These are phyloP conservation scores for Rhodotorula sp. DNA, from an alignment of 1,284 basidiomycete genomes.

Conservation along the genomic window DNA sequence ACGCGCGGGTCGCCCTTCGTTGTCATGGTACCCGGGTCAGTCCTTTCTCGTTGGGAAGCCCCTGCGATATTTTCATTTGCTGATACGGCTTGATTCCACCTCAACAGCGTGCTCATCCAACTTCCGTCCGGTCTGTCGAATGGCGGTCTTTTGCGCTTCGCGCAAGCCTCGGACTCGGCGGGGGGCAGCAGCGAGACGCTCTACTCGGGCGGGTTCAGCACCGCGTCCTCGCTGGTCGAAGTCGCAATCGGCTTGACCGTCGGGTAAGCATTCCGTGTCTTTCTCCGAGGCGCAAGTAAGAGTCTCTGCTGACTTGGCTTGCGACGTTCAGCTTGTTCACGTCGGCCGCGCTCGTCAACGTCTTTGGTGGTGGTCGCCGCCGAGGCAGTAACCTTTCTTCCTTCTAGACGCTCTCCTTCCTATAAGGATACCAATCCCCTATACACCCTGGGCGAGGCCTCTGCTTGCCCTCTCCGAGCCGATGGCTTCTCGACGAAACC, in stretches of 20 bases:
- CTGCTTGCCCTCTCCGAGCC: not conserved
- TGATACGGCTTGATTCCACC: slow-evolving; percentile 30
- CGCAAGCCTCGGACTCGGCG: slow-evolving; percentile 51
- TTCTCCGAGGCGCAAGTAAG: too few species aligned
- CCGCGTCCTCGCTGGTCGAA: slow-evolving; percentile 52
- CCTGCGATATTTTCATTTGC: not conserved
- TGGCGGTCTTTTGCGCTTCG: slow-evolving; percentile 77
- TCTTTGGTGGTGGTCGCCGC: slow-evolving; percentile 39
- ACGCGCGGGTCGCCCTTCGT: slow-evolving; percentile 75
- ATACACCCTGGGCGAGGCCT: not conserved
- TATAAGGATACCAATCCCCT: not conserved
- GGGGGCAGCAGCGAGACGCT: slow-evolving; percentile 47
- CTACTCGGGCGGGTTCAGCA: slow-evolving; percentile 62
- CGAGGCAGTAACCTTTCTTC: slow-evolving; percentile 40
- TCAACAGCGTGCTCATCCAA: slow-evolving; percentile 68
- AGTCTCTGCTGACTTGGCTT: not conserved
- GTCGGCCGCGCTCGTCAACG: slow-evolving; percentile 23
- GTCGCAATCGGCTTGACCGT: slow-evolving; percentile 62
- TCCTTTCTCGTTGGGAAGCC: slow-evolving; percentile 38
- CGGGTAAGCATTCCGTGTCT: slow-evolving; percentile 54
- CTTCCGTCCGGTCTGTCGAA: slow-evolving; percentile 81
- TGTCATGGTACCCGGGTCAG: slow-evolving; percentile 59
- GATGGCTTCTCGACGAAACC: too few species aligned
- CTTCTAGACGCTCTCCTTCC: slow-evolving; percentile 16
- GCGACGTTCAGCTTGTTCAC: slow-evolving; percentile 6